A percentile compares a stretch with the other conserved stretches of the same genome.
Evolutionary conservation across 179 eudicot genomes (phyloP).

Genomic region (Spergularia azorica): DNA sequence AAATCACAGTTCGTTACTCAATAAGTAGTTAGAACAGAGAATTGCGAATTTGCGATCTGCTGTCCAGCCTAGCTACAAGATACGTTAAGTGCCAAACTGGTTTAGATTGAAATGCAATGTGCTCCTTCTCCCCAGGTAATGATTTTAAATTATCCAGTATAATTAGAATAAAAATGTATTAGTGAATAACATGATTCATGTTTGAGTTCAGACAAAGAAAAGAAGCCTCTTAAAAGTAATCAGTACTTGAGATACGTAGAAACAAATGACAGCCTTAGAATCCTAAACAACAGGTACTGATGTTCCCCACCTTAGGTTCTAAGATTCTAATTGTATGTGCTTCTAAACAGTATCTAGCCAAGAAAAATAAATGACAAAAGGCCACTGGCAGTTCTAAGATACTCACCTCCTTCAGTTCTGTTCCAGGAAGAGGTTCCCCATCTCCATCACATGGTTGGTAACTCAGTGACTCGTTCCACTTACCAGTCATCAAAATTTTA

Average conservation of each 20-base stretch:
- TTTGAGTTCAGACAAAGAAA: not conserved
- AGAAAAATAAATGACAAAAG: not conserved
- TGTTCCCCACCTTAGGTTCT: constrained; percentile 5
- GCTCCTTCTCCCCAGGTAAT: not conserved
- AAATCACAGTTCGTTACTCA: not conserved
- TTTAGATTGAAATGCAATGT: not conserved
- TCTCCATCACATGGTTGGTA: constrained; percentile 94
- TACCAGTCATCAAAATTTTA: constrained; percentile 92
- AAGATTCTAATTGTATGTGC: not conserved
- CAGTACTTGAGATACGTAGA: not conserved
- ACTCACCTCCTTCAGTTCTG: constrained; percentile 84
- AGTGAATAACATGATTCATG: not conserved
- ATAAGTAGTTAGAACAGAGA: not conserved
- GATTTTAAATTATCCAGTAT: not conserved
- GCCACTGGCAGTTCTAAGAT: not conserved
- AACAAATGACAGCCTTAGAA: not conserved
- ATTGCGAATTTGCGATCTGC: not conserved
- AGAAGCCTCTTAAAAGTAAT: not conserved
- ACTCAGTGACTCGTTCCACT: constrained; percentile 89
- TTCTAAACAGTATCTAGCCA: not conserved
- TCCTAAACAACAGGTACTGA: not conserved
- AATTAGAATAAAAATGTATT: not conserved
- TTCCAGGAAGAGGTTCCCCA: constrained; percentile 93
- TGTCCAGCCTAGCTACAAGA: not conserved
- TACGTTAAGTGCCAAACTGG: not conserved